Evolutionary conservation across 352 stramenopile genomes (phyloP).

Genomic region (Peronospora destructor): DNA sequence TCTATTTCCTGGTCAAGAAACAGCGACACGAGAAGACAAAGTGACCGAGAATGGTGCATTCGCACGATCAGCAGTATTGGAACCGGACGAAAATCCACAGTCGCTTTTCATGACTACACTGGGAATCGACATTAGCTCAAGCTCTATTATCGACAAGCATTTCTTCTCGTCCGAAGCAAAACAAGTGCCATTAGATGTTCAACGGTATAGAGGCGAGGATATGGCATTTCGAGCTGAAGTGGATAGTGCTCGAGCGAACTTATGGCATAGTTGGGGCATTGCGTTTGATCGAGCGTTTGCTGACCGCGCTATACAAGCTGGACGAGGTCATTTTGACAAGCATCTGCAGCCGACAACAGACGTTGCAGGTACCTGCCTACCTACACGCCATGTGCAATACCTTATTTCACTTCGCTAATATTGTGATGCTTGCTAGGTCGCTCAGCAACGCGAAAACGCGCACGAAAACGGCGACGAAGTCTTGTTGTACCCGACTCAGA

Average conservation of each 20-base stretch:
- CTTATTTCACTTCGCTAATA: slow-evolving; percentile 2
- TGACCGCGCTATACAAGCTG: not conserved
- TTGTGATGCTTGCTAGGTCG: slow-evolving; percentile 4
- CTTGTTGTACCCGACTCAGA: slow-evolving; percentile 20
- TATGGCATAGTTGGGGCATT: slow-evolving; percentile 25
- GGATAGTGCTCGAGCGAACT: slow-evolving; percentile 11
- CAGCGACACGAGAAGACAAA: not conserved
- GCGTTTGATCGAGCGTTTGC: slow-evolving; percentile 6
- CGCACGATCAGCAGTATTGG: not conserved
- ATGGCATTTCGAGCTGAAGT: slow-evolving; percentile 18
- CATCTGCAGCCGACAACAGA: not conserved
- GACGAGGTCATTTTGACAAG: not conserved
- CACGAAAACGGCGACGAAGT: slow-evolving; percentile 27
- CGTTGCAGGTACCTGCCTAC: slow-evolving; percentile 9
- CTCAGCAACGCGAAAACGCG: slow-evolving; percentile 21
- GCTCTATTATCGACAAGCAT: slow-evolving; percentile 32
- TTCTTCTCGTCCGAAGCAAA: slow-evolving; percentile 24
- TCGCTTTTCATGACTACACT: slow-evolving; percentile 19
- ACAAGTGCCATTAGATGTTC: not conserved
- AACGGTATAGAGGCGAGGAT: slow-evolving; percentile 8
- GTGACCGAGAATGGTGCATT: not conserved
- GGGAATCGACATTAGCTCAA: slow-evolving; percentile 36
- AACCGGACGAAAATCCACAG: not conserved
- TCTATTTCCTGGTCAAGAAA: slow-evolving; percentile 13
- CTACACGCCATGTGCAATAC: not conserved